Evolutionary conservation across 1,284 basidiomycete species (phyloP).

Genomic region (Pholiota adiposa): DNA sequence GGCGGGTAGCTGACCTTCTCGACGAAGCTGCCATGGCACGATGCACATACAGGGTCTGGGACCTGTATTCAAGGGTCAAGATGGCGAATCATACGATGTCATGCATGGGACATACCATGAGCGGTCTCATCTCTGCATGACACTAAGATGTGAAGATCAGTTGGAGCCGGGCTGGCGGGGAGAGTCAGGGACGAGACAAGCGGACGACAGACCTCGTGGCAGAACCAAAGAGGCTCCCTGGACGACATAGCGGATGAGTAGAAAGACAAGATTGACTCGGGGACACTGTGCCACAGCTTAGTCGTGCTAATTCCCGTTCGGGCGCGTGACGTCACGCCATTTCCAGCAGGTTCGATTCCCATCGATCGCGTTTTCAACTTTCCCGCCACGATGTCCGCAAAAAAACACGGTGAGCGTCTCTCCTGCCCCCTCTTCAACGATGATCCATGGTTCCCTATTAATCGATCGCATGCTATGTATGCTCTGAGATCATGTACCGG

Average conservation of each 20-base stretch:
- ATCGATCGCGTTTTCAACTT: constrained; percentile 7
- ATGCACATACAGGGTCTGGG: constrained; percentile 77
- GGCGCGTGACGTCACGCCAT: constrained; percentile 21
- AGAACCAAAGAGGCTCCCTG: constrained; percentile 77
- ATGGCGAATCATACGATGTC: neutral
- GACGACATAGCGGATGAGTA: constrained; percentile 54
- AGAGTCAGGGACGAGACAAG: constrained; percentile 9
- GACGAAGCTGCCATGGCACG: constrained; percentile 73
- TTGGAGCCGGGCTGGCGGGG: constrained; percentile 8
- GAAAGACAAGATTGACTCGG: constrained; percentile 1
- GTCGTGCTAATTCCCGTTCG: constrained; percentile 9
- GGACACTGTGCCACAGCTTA: constrained; percentile 1
- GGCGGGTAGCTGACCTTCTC: constrained; percentile 58
- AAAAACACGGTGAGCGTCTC: constrained; percentile 6
- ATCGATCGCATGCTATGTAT: constrained; percentile 39
- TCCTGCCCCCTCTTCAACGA: constrained; percentile 28
- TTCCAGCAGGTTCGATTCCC: constrained; percentile 24
- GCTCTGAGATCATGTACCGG: constrained; percentile 46
- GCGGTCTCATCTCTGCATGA: constrained; percentile 75
- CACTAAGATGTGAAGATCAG: constrained; percentile 51
- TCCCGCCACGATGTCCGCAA: neutral
- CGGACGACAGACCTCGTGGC: constrained; percentile 62
- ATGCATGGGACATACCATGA: constrained; percentile 60
- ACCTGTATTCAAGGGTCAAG: constrained; percentile 42
- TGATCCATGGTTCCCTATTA: constrained; percentile 60